Evolutionary conservation across 2,329 filamentous ascomycete species (phyloP).

Genomic region (Ophioceras dolichostomum): DNA sequence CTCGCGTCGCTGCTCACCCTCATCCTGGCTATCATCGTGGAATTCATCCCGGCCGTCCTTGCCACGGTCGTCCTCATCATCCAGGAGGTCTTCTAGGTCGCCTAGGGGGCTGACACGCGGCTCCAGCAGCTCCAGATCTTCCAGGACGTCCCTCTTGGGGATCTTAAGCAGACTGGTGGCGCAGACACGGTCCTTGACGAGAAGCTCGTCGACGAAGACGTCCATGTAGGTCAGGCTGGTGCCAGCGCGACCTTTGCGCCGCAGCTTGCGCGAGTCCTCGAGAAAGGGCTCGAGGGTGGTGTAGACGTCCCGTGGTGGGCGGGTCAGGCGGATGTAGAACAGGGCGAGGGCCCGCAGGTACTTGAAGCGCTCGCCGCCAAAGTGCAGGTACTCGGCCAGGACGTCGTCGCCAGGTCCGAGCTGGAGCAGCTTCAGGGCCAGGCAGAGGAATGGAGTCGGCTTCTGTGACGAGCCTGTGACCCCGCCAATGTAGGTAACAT

Average conservation of each 20-base stretch:
- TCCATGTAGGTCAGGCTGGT: constrained; percentile 74
- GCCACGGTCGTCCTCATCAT: constrained; percentile 38
- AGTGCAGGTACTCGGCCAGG: constrained; percentile 65
- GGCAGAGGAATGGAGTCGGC: constrained; percentile 84
- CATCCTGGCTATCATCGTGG: constrained; percentile 6
- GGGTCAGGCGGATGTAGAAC: constrained; percentile 88
- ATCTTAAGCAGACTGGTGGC: constrained; percentile 89
- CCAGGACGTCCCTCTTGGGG: constrained; percentile 66
- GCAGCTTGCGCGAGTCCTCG: constrained; percentile 72
- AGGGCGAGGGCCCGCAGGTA: constrained; percentile 82
- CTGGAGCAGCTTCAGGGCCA: constrained; percentile 90
- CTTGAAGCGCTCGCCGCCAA: constrained; percentile 65
- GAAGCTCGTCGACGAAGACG: constrained; percentile 83
- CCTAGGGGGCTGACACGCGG: constrained; percentile 74
- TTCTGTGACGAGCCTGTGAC: constrained; percentile 76
- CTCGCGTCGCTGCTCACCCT: neutral
- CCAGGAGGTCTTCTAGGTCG: constrained; percentile 61
- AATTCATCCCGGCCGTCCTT: constrained; percentile 8
- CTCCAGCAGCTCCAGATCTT: constrained; percentile 82
- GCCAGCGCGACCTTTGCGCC: constrained; percentile 60
- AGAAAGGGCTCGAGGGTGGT: constrained; percentile 69
- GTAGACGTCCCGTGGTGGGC: constrained; percentile 72
- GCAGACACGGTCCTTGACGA: constrained; percentile 82
- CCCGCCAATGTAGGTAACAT: constrained; percentile 73
- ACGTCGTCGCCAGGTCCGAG: constrained; percentile 70